These are phyloP conservation scores for Recurvomyces mirabilis DNA, from an alignment of 495 filamentous ascomycete species.

Conservation along the genomic window DNA sequence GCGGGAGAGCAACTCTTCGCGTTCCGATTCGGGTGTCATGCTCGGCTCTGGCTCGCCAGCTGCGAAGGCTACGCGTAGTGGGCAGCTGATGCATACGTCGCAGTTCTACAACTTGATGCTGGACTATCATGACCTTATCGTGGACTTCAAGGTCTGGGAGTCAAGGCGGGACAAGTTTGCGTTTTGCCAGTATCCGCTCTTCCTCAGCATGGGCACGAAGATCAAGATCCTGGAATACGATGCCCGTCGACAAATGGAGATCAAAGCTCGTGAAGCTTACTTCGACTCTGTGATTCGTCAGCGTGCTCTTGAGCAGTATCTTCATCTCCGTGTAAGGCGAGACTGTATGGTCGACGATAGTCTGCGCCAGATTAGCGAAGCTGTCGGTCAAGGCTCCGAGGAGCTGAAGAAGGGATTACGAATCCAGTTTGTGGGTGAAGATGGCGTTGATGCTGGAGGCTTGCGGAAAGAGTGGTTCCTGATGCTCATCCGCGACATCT, in stretches of 20 bases:
- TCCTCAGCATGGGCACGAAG: constrained; percentile 87
- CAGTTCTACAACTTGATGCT: constrained; percentile 81
- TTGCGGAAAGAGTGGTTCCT: constrained; percentile 95
- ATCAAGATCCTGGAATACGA: constrained; percentile 89
- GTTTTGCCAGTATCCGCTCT: constrained; percentile 91
- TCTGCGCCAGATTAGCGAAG: constrained; percentile 74
- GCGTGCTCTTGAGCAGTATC: constrained; percentile 56
- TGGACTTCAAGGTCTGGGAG: constrained; percentile 88
- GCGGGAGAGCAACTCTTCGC: constrained; percentile 16
- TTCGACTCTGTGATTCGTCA: constrained; percentile 75
- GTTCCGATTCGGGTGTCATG: background rate
- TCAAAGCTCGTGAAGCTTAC: constrained; percentile 81
- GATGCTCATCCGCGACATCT: constrained; percentile 79
- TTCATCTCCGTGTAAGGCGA: constrained; percentile 66
- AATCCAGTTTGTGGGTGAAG: constrained; percentile 80
- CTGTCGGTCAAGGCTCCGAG: constrained; percentile 68
- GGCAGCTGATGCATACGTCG: constrained; percentile 62
- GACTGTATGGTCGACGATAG: constrained; percentile 91
- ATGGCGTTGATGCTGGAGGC: constrained; percentile 85
- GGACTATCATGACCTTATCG: constrained; percentile 75
- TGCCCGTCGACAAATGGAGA: constrained; percentile 82
- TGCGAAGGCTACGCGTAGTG: constrained; percentile 38
- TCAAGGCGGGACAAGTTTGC: constrained; percentile 61
- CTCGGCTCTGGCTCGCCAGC: constrained; percentile 2
- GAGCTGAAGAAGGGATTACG: constrained; percentile 89